phyloP scores from a whole-genome alignment of 805 yeast genomes.

The Komagataella phaffii region DNA sequence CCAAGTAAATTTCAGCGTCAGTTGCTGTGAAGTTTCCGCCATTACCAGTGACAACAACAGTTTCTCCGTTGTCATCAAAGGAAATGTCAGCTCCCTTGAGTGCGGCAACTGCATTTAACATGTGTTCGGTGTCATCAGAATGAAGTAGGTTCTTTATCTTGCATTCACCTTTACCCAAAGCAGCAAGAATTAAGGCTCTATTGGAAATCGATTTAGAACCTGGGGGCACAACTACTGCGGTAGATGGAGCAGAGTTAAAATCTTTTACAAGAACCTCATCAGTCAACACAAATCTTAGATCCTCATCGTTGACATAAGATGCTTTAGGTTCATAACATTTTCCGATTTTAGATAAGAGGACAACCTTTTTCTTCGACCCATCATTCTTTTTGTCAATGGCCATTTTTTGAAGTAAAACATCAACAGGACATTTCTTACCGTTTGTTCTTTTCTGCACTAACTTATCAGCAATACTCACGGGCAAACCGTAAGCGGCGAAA shows the following conservation, averaged over 20 bases:
- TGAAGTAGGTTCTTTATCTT: constrained; percentile 76
- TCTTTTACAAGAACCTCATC: constrained; percentile 65
- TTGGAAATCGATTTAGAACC: constrained; percentile 97
- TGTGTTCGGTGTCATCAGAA: constrained; percentile 92
- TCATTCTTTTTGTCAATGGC: constrained; percentile 94
- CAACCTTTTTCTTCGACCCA: constrained; percentile 82
- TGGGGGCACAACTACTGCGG: constrained; percentile 62
- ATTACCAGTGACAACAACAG: constrained; percentile 72
- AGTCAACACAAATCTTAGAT: constrained; percentile 67
- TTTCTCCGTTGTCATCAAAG: constrained; percentile 84
- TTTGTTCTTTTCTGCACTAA: constrained; percentile 56
- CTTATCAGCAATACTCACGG: constrained; percentile 65
- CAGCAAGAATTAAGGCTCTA: constrained; percentile 86
- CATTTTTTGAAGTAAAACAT: constrained; percentile 68
- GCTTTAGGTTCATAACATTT: constrained; percentile 83
- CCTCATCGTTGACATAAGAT: constrained; percentile 69
- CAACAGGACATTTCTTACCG: constrained; percentile 65
- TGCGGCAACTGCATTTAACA: constrained; percentile 75
- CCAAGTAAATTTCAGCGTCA: constrained; percentile 63
- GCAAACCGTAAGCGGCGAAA: constrained; percentile 75
- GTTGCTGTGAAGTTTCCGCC: constrained; percentile 66
- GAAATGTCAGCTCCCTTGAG: constrained; percentile 72
- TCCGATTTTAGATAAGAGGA: constrained; percentile 73
- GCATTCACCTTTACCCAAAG: constrained; percentile 79
- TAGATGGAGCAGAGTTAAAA: constrained; percentile 25